A percentile compares a stretch with the other conserved stretches of the same genome.
phyloP scores from a whole-genome alignment of 495 filamentous ascomycete species.

The Daldinia concentrica region DNA sequence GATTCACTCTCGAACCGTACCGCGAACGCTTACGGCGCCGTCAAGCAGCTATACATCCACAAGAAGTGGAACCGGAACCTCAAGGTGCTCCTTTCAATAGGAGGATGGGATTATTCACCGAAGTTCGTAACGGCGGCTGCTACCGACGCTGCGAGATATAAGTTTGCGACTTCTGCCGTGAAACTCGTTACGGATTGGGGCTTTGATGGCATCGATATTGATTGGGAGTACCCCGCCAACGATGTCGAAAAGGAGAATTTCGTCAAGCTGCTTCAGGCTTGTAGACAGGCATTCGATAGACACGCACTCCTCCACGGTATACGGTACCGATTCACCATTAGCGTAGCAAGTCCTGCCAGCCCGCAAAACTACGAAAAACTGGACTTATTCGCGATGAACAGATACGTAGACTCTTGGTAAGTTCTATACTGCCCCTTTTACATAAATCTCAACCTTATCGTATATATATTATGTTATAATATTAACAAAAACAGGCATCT shows the following conservation, averaged over 20 bases:
- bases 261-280: slow-evolving; percentile 73
- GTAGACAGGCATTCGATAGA: slow-evolving; percentile 69
- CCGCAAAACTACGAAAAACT: slow-evolving; percentile 74
- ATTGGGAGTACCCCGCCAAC: slow-evolving; percentile 70
- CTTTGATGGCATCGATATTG: slow-evolving; percentile 67
- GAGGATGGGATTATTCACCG: slow-evolving; percentile 87
- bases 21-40: slow-evolving; percentile 77
- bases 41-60: slow-evolving; percentile 85
- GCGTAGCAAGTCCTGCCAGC: slow-evolving; percentile 71
- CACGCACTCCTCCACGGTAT: slow-evolving; percentile 63
- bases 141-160: slow-evolving; percentile 61
- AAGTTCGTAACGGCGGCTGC: slow-evolving; percentile 77
- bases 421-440: slow-evolving; percentile 38
- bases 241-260: slow-evolving; percentile 70
- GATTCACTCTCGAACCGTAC: slow-evolving; percentile 53
- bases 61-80: slow-evolving; percentile 84
- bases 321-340: slow-evolving; percentile 73
- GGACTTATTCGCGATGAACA: slow-evolving; percentile 73
- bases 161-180: slow-evolving; percentile 72
- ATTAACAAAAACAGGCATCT: slow-evolving; percentile 62
- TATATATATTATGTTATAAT: too few relatives aligned
- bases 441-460: too few relatives aligned
- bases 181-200: slow-evolving; percentile 71
- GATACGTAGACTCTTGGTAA: slow-evolving; percentile 84
- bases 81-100: slow-evolving; percentile 85